These are phyloP conservation scores for Kodamaea kaohsiungensis DNA, from an alignment of 805 yeast species.

Conservation along the genomic window DNA sequence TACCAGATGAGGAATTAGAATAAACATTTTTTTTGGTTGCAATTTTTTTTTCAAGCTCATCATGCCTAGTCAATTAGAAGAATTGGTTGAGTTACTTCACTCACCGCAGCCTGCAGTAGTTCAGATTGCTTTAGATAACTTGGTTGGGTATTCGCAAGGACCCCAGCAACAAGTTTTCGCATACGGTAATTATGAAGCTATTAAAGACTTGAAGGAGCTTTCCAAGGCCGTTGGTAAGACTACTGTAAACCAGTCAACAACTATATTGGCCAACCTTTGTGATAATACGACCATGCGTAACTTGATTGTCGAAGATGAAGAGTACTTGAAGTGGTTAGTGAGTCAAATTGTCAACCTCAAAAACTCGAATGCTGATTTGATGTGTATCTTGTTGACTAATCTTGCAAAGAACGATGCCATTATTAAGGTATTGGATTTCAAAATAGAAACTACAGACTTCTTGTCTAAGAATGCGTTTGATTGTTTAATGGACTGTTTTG, in stretches of 20 bases:
- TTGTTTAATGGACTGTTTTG: conserved; percentile 85
- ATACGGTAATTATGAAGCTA: conserved; percentile 67
- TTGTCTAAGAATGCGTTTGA: conserved; percentile 63
- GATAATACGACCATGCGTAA: conserved; percentile 66
- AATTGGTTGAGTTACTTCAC: conserved; percentile 76
- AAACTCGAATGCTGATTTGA: conserved; percentile 74
- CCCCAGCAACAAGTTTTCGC: conserved; percentile 65
- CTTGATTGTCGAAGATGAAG: conserved; percentile 62
- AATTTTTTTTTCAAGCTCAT: neutral
- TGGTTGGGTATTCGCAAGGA: conserved; percentile 80
- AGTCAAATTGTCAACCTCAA: conserved; percentile 52
- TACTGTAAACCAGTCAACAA: conserved; percentile 65
- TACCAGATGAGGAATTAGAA: conserved; percentile 15
- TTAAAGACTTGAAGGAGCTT: conserved; percentile 67
- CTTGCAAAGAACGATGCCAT: conserved; percentile 76
- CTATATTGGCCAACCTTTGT: conserved; percentile 81
- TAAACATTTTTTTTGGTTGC: conserved; percentile 7
- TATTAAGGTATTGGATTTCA: conserved; percentile 47
- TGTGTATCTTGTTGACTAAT: conserved; percentile 82
- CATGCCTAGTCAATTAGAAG: conserved; percentile 50
- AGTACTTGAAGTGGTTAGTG: conserved; percentile 51
- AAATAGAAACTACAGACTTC: conserved; percentile 43
- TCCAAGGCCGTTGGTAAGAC: conserved; percentile 54
- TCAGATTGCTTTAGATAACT: conserved; percentile 80
- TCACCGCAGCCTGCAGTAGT: conserved; percentile 77